Evolutionary conservation across 2,329 filamentous ascomycete genomes (phyloP).

Genomic region (Pyrenophora graminea): DNA sequence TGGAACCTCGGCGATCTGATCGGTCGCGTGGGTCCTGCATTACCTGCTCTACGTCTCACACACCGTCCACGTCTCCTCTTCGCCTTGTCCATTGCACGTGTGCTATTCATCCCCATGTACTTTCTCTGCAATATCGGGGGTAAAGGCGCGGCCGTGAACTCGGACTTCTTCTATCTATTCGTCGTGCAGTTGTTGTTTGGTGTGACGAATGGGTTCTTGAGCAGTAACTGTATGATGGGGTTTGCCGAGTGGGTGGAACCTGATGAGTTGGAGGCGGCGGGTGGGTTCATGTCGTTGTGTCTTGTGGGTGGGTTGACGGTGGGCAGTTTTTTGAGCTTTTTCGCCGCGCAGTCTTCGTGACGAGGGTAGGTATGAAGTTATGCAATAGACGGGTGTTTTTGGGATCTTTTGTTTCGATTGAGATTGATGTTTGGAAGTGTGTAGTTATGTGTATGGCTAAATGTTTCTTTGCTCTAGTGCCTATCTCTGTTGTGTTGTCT

Average conservation of each 20-base stretch:
- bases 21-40: slow-evolving; percentile 71
- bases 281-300: slow-evolving; percentile 90
- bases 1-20: slow-evolving; percentile 90
- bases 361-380: no score
- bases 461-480: no score
- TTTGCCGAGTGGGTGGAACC: slow-evolving; percentile 79
- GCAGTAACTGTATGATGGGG: slow-evolving; percentile 89
- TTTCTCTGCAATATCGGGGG: slow-evolving; percentile 86
- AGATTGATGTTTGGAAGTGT: no score
- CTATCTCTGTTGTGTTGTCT: no score
- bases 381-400: no score
- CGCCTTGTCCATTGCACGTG: slow-evolving; percentile 65
- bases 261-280: slow-evolving; percentile 83
- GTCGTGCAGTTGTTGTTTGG: slow-evolving; percentile 85
- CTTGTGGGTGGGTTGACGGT: slow-evolving; percentile 81
- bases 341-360: slow-evolving; percentile 53
- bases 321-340: slow-evolving; percentile 90
- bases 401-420: no score
- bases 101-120: slow-evolving; percentile 81
- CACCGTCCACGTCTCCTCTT: slow-evolving; percentile 71
- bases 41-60: slow-evolving; percentile 60
- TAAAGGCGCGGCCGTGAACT: slow-evolving; percentile 67
- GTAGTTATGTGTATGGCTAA: no score
- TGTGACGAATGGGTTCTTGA: slow-evolving; percentile 82
- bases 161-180: slow-evolving; percentile 86